These are phyloP conservation scores for Dryas alaskensis DNA, from an alignment of 306 rosid genomes.

Conservation along the genomic window DNA sequence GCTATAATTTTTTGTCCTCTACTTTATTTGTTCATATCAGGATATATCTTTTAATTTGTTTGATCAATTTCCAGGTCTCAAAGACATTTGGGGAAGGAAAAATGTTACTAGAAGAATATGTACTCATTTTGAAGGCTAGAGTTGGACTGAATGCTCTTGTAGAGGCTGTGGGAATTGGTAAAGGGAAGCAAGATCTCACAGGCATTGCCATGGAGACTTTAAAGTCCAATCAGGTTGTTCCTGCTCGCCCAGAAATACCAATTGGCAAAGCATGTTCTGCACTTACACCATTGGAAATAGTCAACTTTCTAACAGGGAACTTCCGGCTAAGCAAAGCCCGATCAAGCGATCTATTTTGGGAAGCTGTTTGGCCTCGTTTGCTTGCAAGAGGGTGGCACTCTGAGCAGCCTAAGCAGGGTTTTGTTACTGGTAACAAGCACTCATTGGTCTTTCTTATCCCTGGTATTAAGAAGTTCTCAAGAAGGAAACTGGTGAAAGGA, in stretches of 20 bases:
- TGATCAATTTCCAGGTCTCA: conserved; percentile 54
- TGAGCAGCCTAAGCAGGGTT: conserved; percentile 70
- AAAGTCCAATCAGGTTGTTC: conserved; percentile 51
- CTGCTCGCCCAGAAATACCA: conserved; percentile 73
- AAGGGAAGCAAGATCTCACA: conserved; percentile 83
- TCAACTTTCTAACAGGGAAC: conserved; percentile 71
- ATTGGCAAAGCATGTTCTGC: conserved; percentile 73
- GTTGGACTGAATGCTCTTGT: conserved; percentile 74
- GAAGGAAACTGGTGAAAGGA: conserved; percentile 73
- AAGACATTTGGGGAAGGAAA: conserved; percentile 66
- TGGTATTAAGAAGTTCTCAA: conserved; percentile 72
- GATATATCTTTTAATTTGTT: not conserved
- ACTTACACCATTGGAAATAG: conserved; percentile 64
- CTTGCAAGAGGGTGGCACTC: conserved; percentile 98
- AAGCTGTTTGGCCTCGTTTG: conserved; percentile 98
- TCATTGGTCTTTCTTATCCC: conserved; percentile 82
- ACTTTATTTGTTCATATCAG: conserved; percentile 4
- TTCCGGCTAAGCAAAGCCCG: conserved; percentile 91
- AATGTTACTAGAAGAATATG: conserved; percentile 68
- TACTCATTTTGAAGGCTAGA: conserved; percentile 50
- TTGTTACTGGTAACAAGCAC: conserved; percentile 45
- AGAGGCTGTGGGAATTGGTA: conserved; percentile 77
- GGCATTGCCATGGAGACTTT: conserved; percentile 47
- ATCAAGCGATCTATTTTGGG: conserved; percentile 90
- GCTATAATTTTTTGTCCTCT: not conserved